A percentile compares a stretch with the other conserved stretches of the same genome.
phyloP scores from a whole-genome alignment of 1,139 yeast species.

The Yamadazyma atlantica region DNA sequence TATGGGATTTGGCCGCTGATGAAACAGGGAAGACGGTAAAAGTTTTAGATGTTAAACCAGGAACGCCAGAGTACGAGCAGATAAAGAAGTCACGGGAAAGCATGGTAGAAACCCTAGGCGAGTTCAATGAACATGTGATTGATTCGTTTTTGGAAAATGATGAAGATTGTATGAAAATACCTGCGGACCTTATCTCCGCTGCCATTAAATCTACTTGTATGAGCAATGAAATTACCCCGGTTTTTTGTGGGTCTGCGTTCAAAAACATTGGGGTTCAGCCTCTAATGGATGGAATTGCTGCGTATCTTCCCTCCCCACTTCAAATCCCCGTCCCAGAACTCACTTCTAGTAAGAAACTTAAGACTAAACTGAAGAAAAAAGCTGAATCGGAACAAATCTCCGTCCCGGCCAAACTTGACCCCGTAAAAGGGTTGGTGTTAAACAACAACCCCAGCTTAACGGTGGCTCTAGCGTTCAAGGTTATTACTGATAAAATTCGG shows the following conservation, averaged over 20 bases:
- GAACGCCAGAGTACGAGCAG: constrained; percentile 45
- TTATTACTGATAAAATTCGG: constrained; percentile 76
- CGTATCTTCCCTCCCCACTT: constrained; percentile 79
- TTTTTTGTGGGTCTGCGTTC: constrained; percentile 91
- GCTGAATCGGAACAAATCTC: constrained; percentile 15
- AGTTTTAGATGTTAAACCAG: constrained; percentile 42
- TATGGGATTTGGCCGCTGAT: constrained; percentile 54
- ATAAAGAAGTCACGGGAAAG: constrained; percentile 65
- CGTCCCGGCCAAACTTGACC: constrained; percentile 38
- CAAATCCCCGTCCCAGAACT: constrained; percentile 63
- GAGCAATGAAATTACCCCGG: constrained; percentile 63
- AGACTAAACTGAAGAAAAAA: constrained; percentile 15
- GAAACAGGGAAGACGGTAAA: constrained; percentile 56
- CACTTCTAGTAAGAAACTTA: constrained; percentile 15
- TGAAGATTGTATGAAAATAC: constrained; percentile 66
- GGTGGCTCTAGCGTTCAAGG: constrained; percentile 90
- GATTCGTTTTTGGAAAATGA: constrained; percentile 74
- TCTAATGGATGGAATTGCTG: constrained; percentile 74
- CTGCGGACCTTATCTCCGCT: constrained; percentile 46
- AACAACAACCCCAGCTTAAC: constrained; percentile 58
- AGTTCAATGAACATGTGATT: constrained; percentile 72
- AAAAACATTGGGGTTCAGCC: constrained; percentile 95
- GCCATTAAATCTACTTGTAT: constrained; percentile 69
- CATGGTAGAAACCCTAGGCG: constrained; percentile 80
- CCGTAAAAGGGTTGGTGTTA: constrained; percentile 48